A percentile compares a stretch with the other conserved stretches of the same genome.
Evolutionary conservation across 2,329 filamentous ascomycete species (phyloP).

Genomic region (Penicillium sp.): DNA sequence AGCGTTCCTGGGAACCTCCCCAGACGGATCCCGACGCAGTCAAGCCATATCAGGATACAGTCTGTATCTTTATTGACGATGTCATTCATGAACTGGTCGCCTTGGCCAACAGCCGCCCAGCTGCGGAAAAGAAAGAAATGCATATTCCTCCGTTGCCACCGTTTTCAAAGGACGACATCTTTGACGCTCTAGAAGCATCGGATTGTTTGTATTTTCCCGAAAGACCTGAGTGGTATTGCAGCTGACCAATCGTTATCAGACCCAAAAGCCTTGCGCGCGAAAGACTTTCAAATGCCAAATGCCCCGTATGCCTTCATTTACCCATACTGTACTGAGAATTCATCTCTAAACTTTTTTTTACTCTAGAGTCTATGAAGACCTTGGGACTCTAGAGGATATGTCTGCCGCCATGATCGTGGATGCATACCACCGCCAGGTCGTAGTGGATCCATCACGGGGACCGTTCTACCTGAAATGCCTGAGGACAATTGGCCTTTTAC

Average conservation of each 20-base stretch:
- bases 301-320: too few species aligned
- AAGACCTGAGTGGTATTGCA: too few species aligned
- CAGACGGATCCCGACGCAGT: constrained; percentile 32
- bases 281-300: too few species aligned
- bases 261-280: too few species aligned
- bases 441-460: constrained; percentile 53
- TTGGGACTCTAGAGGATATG: constrained; percentile 63
- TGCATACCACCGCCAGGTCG: constrained; percentile 60
- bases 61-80: constrained; percentile 56
- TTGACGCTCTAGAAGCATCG: too few species aligned
- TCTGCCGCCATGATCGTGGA: constrained; percentile 60
- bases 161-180: neutral
- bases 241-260: too few species aligned
- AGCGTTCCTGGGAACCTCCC: constrained; percentile 46
- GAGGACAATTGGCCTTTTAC: constrained; percentile 56
- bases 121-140: constrained; percentile 38
- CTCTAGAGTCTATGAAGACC: constrained; percentile 56
- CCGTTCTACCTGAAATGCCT: constrained; percentile 66
- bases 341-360: neutral
- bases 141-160: constrained; percentile 25
- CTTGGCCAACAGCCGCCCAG: constrained; percentile 48
- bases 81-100: constrained; percentile 57
- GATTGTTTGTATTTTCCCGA: too few species aligned
- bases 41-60: constrained; percentile 41
- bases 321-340: too few species aligned